A percentile compares a stretch with the other conserved stretches of the same genome.
phyloP scores from a whole-genome alignment of 495 filamentous ascomycete species.

The Tuber aestivum region DNA sequence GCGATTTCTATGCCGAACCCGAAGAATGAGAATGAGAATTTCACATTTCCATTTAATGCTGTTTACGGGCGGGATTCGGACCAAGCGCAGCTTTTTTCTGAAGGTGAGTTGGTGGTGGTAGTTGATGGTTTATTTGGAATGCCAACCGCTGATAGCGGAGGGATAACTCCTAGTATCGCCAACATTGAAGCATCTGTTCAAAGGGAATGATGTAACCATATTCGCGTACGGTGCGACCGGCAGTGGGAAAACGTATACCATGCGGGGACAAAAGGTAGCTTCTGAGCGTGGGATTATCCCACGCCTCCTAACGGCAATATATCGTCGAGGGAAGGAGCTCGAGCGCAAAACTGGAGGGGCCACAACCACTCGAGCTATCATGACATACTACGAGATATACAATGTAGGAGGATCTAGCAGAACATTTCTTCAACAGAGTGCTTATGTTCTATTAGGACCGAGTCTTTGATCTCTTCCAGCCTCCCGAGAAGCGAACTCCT shows the following conservation, averaged over 20 bases:
- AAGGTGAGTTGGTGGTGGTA: conserved; percentile 56
- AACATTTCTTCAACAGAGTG: background rate
- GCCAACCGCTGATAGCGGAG: background rate
- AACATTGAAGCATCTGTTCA: conserved; percentile 84
- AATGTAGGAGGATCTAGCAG: conserved; percentile 48
- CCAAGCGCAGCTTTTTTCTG: conserved; percentile 83
- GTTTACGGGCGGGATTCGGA: conserved; percentile 75
- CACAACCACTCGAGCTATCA: conserved; percentile 66
- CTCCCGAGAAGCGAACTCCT: conserved; percentile 80
- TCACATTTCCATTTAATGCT: conserved; percentile 89
- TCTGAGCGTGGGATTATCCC: conserved; percentile 90
- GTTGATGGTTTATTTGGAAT: background rate
- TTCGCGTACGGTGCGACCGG: conserved; percentile 96
- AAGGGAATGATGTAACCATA: conserved; percentile 85
- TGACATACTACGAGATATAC: conserved; percentile 98
- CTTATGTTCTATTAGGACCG: conserved; percentile 52
- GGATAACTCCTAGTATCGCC: conserved; percentile 53
- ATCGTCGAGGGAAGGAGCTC: conserved; percentile 76
- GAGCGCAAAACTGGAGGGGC: conserved; percentile 73
- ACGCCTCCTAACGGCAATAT: conserved; percentile 77
- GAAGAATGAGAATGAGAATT: conserved; percentile 83
- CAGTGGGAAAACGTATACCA: conserved; percentile 95
- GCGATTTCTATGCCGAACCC: conserved; percentile 89
- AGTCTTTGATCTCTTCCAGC: conserved; percentile 86
- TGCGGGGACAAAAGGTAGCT: conserved; percentile 86